Evolutionary conservation across 2,329 filamentous ascomycete genomes (phyloP).

Genomic region (Talaromyces rugulosus): DNA sequence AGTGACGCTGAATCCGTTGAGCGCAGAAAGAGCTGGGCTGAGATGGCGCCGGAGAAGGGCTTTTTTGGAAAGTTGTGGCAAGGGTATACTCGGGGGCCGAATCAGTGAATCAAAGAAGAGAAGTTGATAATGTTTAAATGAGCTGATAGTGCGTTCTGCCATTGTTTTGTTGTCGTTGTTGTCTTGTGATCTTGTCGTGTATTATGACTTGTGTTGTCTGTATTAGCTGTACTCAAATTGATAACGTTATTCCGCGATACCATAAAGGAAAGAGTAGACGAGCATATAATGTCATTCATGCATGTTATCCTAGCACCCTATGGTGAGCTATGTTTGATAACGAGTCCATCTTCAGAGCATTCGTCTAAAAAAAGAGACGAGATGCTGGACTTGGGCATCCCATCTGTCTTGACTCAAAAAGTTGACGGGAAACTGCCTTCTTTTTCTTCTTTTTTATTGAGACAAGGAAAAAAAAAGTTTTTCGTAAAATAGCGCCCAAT

Average conservation of each 20-base stretch:
- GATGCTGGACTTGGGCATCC: conserved; percentile 10
- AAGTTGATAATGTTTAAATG: no score
- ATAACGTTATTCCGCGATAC: background rate
- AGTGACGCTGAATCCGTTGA: conserved; percentile 21
- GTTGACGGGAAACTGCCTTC: background rate
- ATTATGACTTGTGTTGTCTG: background rate
- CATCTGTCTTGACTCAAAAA: background rate
- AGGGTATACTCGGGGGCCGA: conserved; percentile 30
- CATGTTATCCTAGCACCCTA: background rate
- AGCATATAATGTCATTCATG: background rate
- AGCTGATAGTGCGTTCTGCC: no score
- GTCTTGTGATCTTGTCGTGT: background rate
- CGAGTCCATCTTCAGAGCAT: background rate
- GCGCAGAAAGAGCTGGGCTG: conserved; percentile 43
- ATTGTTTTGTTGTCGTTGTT: background rate
- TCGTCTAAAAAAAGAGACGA: conserved; percentile 17
- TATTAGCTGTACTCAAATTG: background rate
- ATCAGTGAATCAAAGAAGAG: background rate
- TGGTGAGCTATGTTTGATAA: background rate
- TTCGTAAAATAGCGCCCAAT: conserved; percentile 26
- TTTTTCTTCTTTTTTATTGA: conserved; percentile 17
- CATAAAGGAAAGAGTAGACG: background rate
- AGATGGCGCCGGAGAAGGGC: conserved; percentile 32
- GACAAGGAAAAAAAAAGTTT: conserved; percentile 15
- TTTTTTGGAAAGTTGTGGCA: conserved; percentile 40